Conservation (phyloP, 2,329 filamentous ascomycete genomes). For the Fusarium sp. region DNA sequence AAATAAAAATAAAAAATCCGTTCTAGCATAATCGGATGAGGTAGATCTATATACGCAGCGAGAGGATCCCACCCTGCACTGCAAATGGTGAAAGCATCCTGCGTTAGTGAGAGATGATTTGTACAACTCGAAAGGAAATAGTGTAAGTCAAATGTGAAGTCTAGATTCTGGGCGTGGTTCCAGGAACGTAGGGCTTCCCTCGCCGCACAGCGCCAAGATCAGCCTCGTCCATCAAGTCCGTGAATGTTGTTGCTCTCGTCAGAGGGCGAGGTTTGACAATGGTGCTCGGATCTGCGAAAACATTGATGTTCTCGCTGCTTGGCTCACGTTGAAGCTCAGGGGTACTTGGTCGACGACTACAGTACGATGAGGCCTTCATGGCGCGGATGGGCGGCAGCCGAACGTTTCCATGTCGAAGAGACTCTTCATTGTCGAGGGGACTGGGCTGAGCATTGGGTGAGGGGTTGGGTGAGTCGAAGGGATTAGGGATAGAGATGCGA, state of each 20-base stretch:
- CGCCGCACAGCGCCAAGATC: conserved; percentile 57
- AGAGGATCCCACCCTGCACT: conserved; percentile 31
- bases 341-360: conserved; percentile 46
- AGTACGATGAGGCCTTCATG: conserved; percentile 51
- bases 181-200: conserved; percentile 59
- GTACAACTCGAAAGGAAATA: neutral
- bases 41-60: conserved; percentile 20
- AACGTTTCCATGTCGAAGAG: conserved; percentile 47
- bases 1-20: neutral
- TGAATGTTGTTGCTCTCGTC: conserved; percentile 61
- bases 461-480: conserved; percentile 52
- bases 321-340: conserved; percentile 57
- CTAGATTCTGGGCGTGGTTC: conserved; percentile 51
- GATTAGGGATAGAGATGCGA: conserved; percentile 52
- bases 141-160: neutral
- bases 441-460: conserved; percentile 45
- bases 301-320: conserved; percentile 64
- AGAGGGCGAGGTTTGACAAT: conserved; percentile 49
- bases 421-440: conserved; percentile 42
- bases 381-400: conserved; percentile 55
- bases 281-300: conserved; percentile 64
- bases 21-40: conserved; percentile 24
- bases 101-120: conserved; percentile 14
- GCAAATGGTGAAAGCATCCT: conserved; percentile 20
- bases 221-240: conserved; percentile 65